Evolutionary conservation across 495 filamentous ascomycete species (phyloP).

Genomic region (Tuber umbilicatum): DNA sequence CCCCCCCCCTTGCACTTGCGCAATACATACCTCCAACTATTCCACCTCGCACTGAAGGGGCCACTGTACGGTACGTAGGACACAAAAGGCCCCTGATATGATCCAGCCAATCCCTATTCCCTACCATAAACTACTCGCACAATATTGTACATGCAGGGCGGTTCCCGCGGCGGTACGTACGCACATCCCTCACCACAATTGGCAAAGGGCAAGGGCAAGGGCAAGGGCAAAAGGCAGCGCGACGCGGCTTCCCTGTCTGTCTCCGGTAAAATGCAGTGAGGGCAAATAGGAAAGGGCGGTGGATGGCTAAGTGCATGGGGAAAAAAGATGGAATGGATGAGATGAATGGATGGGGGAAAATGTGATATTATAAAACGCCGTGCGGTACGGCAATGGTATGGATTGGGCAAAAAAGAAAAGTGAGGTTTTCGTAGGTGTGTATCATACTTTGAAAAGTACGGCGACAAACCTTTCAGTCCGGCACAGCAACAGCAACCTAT

Average conservation of each 20-base stretch:
- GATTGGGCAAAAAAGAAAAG: background rate
- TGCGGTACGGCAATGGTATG: no score
- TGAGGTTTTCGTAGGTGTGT: no score
- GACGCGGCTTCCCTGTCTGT: background rate
- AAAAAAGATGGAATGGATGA: no score
- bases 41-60: slow-evolving; percentile 27
- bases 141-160: slow-evolving; percentile 22
- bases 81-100: background rate
- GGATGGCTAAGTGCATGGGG: background rate
- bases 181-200: slow-evolving; percentile 7
- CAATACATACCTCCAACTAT: background rate
- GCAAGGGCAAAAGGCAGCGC: no score
- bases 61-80: background rate
- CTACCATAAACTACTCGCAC: background rate
- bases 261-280: background rate
- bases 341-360: background rate
- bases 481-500: no score
- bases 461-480: no score
- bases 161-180: slow-evolving; percentile 28
- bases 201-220: background rate
- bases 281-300: background rate
- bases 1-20: background rate
- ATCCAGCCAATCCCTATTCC: background rate
- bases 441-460: no score
- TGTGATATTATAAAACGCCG: background rate